phyloP scores from a whole-genome alignment of 345 rosid species.

The Eucalyptus sp. region DNA sequence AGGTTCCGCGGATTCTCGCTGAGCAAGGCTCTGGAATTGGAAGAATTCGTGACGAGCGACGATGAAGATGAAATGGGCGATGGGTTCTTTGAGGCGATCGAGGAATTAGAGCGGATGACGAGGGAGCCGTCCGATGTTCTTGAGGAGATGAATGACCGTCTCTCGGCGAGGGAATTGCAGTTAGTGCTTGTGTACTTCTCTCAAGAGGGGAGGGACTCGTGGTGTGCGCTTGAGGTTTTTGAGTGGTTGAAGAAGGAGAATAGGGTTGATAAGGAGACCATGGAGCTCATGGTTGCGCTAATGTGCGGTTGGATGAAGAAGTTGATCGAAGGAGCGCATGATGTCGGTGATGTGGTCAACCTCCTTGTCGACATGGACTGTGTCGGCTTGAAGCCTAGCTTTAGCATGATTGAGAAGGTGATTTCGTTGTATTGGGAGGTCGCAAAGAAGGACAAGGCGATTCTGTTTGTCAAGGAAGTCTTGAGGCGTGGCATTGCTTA shows the following conservation, averaged over 20 bases:
- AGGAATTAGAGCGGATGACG: constrained; percentile 75
- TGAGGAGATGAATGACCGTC: constrained; percentile 77
- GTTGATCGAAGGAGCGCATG: constrained; percentile 47
- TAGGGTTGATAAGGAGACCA: constrained; percentile 71
- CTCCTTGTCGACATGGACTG: constrained; percentile 85
- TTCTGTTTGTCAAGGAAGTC: constrained; percentile 64
- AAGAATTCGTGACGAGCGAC: constrained; percentile 51
- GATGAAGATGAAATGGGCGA: constrained; percentile 70
- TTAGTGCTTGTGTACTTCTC: constrained; percentile 83
- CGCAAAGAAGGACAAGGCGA: constrained; percentile 47
- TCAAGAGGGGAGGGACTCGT: constrained; percentile 91
- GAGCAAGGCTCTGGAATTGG: constrained; percentile 53
- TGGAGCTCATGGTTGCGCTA: constrained; percentile 92
- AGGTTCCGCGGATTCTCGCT: constrained; percentile 22
- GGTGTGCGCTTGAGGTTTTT: constrained; percentile 95
- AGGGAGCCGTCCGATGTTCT: constrained; percentile 87
- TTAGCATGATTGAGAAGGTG: constrained; percentile 94
- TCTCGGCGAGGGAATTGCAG: constrained; percentile 69
- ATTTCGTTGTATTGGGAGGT: constrained; percentile 78
- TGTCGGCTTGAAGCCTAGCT: constrained; percentile 75
- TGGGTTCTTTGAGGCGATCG: constrained; percentile 79
- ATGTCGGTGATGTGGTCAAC: constrained; percentile 57
- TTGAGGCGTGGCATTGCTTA: constrained; percentile 39
- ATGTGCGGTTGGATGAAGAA: constrained; percentile 90
- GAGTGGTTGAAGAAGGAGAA: constrained; percentile 85